Percentiles rank a stretch among this genome's conserved stretches.
Conservation (phyloP, 2,329 filamentous ascomycete genomes). For the Hymenotorrendiella dingleyae region DNA sequence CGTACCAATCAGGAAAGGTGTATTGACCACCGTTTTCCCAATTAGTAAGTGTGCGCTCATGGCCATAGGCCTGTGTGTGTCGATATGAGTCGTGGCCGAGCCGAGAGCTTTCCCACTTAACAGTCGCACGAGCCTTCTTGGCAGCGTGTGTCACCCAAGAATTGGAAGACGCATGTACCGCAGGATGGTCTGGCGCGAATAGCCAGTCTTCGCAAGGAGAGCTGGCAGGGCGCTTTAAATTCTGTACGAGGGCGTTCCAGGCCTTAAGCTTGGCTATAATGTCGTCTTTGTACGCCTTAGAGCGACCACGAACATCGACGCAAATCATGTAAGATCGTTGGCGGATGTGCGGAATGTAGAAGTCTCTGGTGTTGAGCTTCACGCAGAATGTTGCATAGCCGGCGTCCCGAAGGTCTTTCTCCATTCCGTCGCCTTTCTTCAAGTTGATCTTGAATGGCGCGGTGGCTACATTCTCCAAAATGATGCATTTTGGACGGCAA, state of each 20-base stretch:
- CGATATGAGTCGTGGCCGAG: constrained; percentile 54
- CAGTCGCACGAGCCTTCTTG: constrained; percentile 22
- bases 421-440: constrained; percentile 13
- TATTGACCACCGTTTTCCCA: constrained; percentile 51
- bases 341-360: constrained; percentile 67
- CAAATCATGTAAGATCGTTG: constrained; percentile 54
- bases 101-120: constrained; percentile 51
- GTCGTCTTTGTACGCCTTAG: not conserved
- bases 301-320: constrained; percentile 30
- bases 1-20: constrained; percentile 49
- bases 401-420: constrained; percentile 26
- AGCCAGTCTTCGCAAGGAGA: constrained; percentile 58
- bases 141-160: constrained; percentile 21
- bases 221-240: constrained; percentile 47
- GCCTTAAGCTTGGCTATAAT: not conserved
- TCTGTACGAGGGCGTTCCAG: constrained; percentile 7
- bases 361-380: constrained; percentile 62
- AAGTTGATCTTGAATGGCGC: constrained; percentile 47
- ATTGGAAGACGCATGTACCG: constrained; percentile 40
- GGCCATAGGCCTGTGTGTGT: constrained; percentile 43
- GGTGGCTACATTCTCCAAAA: constrained; percentile 64
- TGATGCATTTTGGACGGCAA: constrained; percentile 54
- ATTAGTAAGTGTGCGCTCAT: constrained; percentile 50
- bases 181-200: constrained; percentile 42
- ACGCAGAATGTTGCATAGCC: constrained; percentile 49